Percentiles rank a stretch among this genome's conserved stretches.
Conservation (phyloP, 2,329 filamentous ascomycete genomes). For the Pleoardoris graminearum region DNA sequence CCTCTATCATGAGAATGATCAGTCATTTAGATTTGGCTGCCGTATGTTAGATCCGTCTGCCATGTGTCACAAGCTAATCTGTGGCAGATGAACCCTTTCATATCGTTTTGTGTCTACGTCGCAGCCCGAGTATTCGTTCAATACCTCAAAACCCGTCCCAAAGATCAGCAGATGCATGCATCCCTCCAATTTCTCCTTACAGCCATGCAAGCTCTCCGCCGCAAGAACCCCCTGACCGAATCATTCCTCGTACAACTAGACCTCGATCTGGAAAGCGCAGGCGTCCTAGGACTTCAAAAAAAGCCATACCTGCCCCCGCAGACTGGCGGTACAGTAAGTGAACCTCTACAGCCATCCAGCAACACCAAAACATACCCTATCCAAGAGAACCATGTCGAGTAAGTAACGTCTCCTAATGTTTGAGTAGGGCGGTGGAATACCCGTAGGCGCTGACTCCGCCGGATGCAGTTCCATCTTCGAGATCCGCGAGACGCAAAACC, state of each 20-base stretch:
- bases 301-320: conserved; percentile 49
- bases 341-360: background rate
- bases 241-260: conserved; percentile 94
- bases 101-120: conserved; percentile 96
- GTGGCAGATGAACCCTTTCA: conserved; percentile 86
- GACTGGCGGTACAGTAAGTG: conserved; percentile 17
- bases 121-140: conserved; percentile 93
- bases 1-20: conserved; percentile 92
- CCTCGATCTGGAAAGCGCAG: conserved; percentile 80
- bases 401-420: conserved; percentile 14
- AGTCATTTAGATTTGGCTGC: conserved; percentile 83
- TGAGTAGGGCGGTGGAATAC: conserved; percentile 16
- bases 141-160: conserved; percentile 90
- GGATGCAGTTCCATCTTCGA: conserved; percentile 40
- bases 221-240: conserved; percentile 86
- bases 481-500: conserved; percentile 38
- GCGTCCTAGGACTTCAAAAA: conserved; percentile 50
- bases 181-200: conserved; percentile 88
- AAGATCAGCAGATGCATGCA: conserved; percentile 76
- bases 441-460: conserved; percentile 33
- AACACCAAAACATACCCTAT: background rate
- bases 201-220: conserved; percentile 87
- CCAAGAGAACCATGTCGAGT: conserved; percentile 10
- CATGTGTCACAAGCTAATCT: conserved; percentile 1
- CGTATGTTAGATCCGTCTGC: conserved; percentile 58